A percentile compares a stretch with the other conserved stretches of the same genome.
Evolutionary conservation across 176 grass and related monocot genomes (phyloP).

Genomic region (Pontederia paniculata): DNA sequence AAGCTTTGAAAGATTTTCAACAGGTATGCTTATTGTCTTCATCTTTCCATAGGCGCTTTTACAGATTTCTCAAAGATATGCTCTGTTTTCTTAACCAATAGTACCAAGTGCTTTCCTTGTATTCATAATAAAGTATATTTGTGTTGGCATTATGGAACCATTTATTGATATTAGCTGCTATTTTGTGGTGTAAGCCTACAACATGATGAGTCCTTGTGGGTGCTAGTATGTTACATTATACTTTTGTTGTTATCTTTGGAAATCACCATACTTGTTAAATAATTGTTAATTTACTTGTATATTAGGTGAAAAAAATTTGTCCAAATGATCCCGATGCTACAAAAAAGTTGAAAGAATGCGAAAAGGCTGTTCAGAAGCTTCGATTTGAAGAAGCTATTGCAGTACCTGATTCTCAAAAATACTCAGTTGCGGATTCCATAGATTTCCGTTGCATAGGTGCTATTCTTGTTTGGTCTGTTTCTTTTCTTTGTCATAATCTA

Average conservation of each 20-base stretch:
- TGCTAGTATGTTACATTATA: no score
- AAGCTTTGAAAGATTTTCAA: constrained; percentile 91
- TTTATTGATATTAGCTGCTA: no score
- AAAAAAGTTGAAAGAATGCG: constrained; percentile 89
- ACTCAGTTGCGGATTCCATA: constrained; percentile 45
- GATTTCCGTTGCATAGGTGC: constrained; percentile 69
- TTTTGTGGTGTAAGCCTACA: no score
- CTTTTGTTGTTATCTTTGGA: no score
- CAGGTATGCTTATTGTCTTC: constrained; percentile 33
- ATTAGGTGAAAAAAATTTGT: constrained; percentile 71
- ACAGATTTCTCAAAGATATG: no score
- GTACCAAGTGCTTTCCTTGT: no score
- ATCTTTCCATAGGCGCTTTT: neutral
- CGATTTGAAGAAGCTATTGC: constrained; percentile 86
- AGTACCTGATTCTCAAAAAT: constrained; percentile 31
- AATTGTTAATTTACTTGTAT: constrained; percentile 10
- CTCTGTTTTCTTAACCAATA: no score
- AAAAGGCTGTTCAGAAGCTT: constrained; percentile 86
- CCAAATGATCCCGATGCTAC: constrained; percentile 84
- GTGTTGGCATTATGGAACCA: no score
- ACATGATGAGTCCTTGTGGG: no score
- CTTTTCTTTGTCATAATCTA: neutral
- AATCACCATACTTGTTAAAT: no score
- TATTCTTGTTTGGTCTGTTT: constrained; percentile 9
- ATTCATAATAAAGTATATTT: no score